Base-by-base conservation (phyloP, 2,329 filamentous ascomycete species). In the Talaromyces pinophilus region DNA sequence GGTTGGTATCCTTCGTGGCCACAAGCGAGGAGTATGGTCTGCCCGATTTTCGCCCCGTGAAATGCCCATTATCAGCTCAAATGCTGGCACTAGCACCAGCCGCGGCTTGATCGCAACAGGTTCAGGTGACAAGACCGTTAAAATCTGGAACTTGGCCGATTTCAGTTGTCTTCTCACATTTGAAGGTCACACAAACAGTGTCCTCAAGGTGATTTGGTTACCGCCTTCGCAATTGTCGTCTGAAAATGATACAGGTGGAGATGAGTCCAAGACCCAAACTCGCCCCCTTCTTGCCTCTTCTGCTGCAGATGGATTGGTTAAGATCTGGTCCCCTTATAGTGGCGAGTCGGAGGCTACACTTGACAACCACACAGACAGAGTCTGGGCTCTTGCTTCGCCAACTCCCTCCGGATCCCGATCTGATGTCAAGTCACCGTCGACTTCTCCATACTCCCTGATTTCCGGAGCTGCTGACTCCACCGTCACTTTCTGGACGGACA, bases 401-500 rank as follows among this genome's bases (percentile, higher is more conserved):
- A 83, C 73, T 3, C 74, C 77, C 8, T 77, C 75, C 13, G 76
- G 77, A 35, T 74, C 73, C 28, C 74, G 75, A 54, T 68, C 70
- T 44, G 72, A 77, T 48, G 70, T 71, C 38, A 74, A 75, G 67
- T 69, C 70, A 30, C 72, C 73, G 44, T 77, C 78, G n/a, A 82
- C 80, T 2, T 84, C 93, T 72, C 61, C 65, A 19, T 67, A 63
- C 44, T 88, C 88, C 60, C 86, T 99, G 62, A 90, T 96, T 42
- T 98, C 95, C 6, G 95, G 93, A 42, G 93, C 92, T 66, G 94
- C 91, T 62, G 95, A 99, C 78, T 93, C 93, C 40, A 93, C 92
- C 0, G 87, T 99, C 44, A 96, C 92, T 0, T 97, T 98, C 81
- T 99, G 95, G 95, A 89, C 88, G 72, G 95, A 99, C 75, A 97